Conservation (phyloP, 2,329 filamentous ascomycete genomes). For the Graphilbum sp. region DNA sequence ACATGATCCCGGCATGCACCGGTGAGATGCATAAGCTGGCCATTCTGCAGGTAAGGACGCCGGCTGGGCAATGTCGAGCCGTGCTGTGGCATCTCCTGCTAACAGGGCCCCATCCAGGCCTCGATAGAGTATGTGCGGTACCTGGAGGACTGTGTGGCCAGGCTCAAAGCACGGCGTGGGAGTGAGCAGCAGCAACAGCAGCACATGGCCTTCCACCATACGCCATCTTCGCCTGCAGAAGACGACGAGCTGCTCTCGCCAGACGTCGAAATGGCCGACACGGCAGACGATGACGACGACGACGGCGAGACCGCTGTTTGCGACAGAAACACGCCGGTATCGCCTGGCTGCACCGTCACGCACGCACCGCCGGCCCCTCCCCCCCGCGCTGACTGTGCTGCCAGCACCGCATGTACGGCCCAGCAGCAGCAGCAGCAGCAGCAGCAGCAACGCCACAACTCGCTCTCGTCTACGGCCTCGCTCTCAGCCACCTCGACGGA, state of each 20-base stretch:
- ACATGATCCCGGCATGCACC: conserved; percentile 90
- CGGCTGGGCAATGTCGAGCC: too few relatives aligned
- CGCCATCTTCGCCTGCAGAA: too few relatives aligned
- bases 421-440: too few relatives aligned
- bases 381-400: conserved; percentile 27
- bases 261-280: conserved; percentile 47
- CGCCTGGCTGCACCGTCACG: conserved; percentile 25
- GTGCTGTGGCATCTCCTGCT: background rate
- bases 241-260: conserved; percentile 17
- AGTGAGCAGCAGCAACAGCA: conserved; percentile 11
- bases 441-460: conserved; percentile 28
- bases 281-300: conserved; percentile 8
- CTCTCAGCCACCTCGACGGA: conserved; percentile 14
- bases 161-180: conserved; percentile 50
- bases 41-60: conserved; percentile 60
- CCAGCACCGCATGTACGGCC: too few relatives aligned
- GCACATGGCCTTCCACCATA: conserved; percentile 10
- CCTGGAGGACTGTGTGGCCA: conserved; percentile 70
- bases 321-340: conserved; percentile 13
- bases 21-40: conserved; percentile 97
- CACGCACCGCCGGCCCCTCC: conserved; percentile 14
- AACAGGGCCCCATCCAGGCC: conserved; percentile 47
- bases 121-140: conserved; percentile 95
- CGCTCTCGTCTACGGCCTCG: conserved; percentile 37
- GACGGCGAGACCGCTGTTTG: conserved; percentile 1